Evolutionary conservation across 345 rosid genomes (phyloP).

Genomic region (Eucalyptus dawsonii): DNA sequence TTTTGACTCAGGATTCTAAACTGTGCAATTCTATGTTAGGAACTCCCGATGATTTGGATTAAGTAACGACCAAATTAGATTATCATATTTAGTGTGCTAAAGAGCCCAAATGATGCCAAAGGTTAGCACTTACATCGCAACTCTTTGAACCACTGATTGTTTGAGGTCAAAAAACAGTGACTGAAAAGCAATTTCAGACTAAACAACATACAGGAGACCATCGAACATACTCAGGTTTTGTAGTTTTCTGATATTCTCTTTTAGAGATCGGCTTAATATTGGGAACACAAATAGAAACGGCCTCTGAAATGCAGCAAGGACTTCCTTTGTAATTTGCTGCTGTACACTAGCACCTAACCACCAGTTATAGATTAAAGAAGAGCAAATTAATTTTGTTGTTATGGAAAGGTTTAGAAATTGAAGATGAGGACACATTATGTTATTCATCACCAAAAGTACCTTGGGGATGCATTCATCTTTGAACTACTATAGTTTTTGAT

Average conservation of each 20-base stretch:
- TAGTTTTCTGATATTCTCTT: background rate
- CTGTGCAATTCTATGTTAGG: background rate
- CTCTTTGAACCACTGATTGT: background rate
- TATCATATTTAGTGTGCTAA: background rate
- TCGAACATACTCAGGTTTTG: background rate
- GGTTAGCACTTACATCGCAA: background rate
- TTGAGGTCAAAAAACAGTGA: background rate
- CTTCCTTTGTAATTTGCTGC: background rate
- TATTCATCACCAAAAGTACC: background rate
- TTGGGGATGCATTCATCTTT: background rate
- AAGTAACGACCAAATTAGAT: background rate
- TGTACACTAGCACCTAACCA: background rate
- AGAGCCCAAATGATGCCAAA: background rate
- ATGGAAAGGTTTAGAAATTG: background rate
- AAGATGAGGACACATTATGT: background rate
- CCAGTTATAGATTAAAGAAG: background rate
- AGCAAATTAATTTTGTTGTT: background rate
- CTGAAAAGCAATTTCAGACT: background rate
- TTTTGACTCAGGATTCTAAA: background rate
- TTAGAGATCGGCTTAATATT: background rate
- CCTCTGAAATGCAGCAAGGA: background rate
- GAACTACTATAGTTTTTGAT: background rate
- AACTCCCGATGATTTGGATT: background rate
- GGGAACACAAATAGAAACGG: background rate
- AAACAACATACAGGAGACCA: background rate